Percentiles rank a stretch among this genome's conserved stretches.
These are phyloP conservation scores for Macaranga tanarius DNA, from an alignment of 441 rosid species.

Conservation along the genomic window DNA sequence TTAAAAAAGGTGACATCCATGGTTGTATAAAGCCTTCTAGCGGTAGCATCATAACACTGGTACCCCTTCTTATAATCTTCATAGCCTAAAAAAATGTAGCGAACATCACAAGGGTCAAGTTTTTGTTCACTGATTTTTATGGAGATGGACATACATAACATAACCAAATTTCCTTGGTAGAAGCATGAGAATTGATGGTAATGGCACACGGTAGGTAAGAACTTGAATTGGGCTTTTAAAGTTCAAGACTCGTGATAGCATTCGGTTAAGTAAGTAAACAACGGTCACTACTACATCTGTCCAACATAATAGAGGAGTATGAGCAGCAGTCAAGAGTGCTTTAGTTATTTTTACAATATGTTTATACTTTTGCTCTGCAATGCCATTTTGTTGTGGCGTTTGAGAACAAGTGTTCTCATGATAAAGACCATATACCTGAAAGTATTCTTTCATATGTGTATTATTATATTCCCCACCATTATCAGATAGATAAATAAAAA, in stretches of 20 bases:
- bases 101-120: neutral
- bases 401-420: neutral
- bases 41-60: neutral
- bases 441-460: neutral
- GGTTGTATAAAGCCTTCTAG: neutral
- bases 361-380: no score
- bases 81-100: neutral
- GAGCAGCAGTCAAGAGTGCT: no score
- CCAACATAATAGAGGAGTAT: neutral
- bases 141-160: neutral
- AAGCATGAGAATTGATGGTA: neutral
- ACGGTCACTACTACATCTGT: neutral
- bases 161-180: neutral
- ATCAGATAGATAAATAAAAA: no score
- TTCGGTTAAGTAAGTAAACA: neutral
- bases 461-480: neutral
- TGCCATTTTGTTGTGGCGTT: neutral
- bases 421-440: neutral
- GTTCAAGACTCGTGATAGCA: neutral
- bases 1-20: neutral
- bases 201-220: neutral
- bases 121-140: neutral
- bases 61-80: neutral
- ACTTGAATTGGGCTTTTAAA: neutral
- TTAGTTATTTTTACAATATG: no score